These are phyloP conservation scores for Nephelium lappaceum DNA, from an alignment of 345 rosid genomes.

Conservation along the genomic window DNA sequence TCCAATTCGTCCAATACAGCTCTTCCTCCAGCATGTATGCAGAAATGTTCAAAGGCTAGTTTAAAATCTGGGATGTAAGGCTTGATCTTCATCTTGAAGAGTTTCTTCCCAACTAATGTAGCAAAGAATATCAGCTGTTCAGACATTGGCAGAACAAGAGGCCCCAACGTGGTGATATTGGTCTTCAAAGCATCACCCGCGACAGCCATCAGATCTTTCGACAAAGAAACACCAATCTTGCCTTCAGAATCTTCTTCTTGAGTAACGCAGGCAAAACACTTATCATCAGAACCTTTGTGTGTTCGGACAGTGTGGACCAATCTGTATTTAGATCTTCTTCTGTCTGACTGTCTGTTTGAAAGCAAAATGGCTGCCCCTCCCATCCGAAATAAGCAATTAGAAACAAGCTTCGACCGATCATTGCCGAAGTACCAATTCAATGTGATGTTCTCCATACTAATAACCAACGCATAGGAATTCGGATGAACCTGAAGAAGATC, in stretches of 20 bases:
- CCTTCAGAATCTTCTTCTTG: conserved; percentile 57
- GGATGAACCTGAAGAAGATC: conserved; percentile 50
- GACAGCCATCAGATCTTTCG: conserved; percentile 60
- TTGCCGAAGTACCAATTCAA: conserved; percentile 65
- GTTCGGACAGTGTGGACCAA: conserved; percentile 59
- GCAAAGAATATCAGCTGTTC: conserved; percentile 60
- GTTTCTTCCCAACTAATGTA: conserved; percentile 46
- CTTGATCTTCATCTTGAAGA: conserved; percentile 57
- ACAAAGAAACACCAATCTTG: conserved; percentile 52
- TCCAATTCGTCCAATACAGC: conserved; percentile 64
- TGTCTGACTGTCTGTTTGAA: conserved; percentile 49
- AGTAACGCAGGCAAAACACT: conserved; percentile 51
- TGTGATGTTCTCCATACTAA: conserved; percentile 59
- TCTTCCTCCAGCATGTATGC: conserved; percentile 61
- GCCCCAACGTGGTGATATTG: conserved; percentile 60
- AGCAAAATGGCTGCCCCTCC: conserved; percentile 62
- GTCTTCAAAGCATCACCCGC: conserved; percentile 69
- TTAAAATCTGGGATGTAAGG: conserved; percentile 71
- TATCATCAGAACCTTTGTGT: conserved; percentile 60
- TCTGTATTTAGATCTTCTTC: conserved; percentile 53
- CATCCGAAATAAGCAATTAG: conserved; percentile 61
- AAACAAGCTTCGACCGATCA: conserved; percentile 58
- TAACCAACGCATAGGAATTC: conserved; percentile 54
- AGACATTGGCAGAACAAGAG: conserved; percentile 57
- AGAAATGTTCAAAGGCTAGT: conserved; percentile 65